Evolutionary conservation across 2,329 filamentous ascomycete genomes (phyloP).

Genomic region (Dryadomyces quercus-mongolicae): DNA sequence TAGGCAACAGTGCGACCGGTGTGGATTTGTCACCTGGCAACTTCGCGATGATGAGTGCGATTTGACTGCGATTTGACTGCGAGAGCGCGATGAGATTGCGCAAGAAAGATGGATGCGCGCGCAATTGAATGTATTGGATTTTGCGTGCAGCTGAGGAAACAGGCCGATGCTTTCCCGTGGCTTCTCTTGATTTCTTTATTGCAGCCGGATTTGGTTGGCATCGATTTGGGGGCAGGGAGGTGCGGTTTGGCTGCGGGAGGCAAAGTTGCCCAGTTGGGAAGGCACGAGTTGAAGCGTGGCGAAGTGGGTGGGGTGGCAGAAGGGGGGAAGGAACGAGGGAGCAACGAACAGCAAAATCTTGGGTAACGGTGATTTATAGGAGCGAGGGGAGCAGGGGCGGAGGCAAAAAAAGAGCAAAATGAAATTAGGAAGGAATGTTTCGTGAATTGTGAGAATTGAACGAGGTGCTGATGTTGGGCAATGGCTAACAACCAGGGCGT

Average conservation of each 20-base stretch:
- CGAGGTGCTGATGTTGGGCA: constrained; percentile 3
- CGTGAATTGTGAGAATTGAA: not conserved
- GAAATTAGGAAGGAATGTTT: not conserved
- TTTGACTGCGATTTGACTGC: not conserved
- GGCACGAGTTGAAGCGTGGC: constrained; percentile 9
- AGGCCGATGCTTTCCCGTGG: not conserved
- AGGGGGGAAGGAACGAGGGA: not conserved
- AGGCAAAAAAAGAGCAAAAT: not conserved
- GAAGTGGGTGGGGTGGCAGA: constrained; percentile 3
- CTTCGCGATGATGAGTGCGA: not conserved
- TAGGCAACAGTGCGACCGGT: constrained; percentile 7
- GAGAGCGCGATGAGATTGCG: not conserved
- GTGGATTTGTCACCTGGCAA: constrained; percentile 1
- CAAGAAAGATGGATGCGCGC: not conserved
- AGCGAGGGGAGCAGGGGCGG: not conserved
- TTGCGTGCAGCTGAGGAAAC: not conserved
- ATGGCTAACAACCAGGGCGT: constrained; percentile 7
- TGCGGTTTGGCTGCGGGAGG: not conserved
- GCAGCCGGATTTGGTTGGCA: not conserved
- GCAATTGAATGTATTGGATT: not conserved
- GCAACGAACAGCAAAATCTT: not conserved
- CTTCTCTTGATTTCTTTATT: not conserved
- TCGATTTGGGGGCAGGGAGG: not conserved
- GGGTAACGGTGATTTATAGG: not conserved
- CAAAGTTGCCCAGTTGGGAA: constrained; percentile 9